phyloP scores from a whole-genome alignment of 371 early-diverging fungal species.

The Gilbertella persicaria region DNA sequence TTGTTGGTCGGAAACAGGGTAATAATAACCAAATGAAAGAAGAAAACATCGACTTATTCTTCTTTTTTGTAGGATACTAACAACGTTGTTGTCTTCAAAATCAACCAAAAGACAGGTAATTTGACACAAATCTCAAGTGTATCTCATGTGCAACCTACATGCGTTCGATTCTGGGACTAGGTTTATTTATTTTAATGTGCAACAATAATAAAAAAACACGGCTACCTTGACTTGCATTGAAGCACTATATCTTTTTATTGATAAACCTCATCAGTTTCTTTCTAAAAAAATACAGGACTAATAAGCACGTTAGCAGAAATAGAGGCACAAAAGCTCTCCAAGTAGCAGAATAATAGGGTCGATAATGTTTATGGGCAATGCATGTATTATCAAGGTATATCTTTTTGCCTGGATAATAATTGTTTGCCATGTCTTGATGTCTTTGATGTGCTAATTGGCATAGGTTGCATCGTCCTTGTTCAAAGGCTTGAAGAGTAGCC shows the following conservation, averaged over 20 bases:
- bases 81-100: slow-evolving; percentile 39
- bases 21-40: no score
- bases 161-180: slow-evolving; percentile 34
- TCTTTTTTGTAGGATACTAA: slow-evolving; percentile 30
- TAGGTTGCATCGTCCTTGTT: slow-evolving; percentile 6
- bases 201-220: no score
- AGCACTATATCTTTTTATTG: no score
- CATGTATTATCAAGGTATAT: slow-evolving; percentile 12
- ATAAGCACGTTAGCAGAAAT: no score
- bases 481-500: neutral
- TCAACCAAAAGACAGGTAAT: slow-evolving; percentile 31
- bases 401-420: slow-evolving; percentile 34
- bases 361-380: slow-evolving; percentile 1
- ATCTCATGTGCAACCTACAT: slow-evolving; percentile 39
- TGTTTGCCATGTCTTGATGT: slow-evolving; percentile 20
- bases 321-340: neutral
- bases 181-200: no score
- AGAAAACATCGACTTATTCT: no score
- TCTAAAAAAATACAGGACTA: no score
- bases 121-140: slow-evolving; percentile 27
- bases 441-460: slow-evolving; percentile 13
- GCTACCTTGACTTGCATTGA: no score
- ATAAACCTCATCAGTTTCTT: no score
- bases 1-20: slow-evolving; percentile 47
- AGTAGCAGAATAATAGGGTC: neutral